These are phyloP conservation scores for Podospora pseudocomata DNA, from an alignment of 495 filamentous ascomycete species.

Conservation along the genomic window DNA sequence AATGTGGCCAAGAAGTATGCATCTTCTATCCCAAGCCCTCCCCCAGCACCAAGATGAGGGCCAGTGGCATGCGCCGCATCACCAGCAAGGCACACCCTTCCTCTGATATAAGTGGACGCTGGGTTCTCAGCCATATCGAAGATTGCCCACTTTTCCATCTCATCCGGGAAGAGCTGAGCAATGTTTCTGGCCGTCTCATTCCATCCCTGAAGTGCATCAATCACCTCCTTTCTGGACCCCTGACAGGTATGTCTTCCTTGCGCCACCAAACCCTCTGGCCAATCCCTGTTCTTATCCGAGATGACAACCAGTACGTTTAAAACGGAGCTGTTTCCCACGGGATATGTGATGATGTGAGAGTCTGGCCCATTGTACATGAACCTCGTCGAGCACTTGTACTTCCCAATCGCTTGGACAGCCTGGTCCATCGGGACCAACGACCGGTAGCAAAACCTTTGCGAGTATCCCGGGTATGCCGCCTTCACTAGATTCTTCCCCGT, in stretches of 20 bases:
- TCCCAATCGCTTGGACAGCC: constrained; percentile 31
- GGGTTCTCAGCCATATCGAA: constrained; percentile 51
- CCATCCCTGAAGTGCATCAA: constrained; percentile 38
- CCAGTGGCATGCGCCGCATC: constrained; percentile 43
- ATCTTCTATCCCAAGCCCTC: constrained; percentile 55
- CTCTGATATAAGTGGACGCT: constrained; percentile 36
- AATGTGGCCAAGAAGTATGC: constrained; percentile 42
- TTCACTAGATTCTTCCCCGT: constrained; percentile 14
- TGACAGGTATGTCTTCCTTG: constrained; percentile 28
- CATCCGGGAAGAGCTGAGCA: constrained; percentile 40
- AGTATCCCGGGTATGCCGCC: constrained; percentile 34
- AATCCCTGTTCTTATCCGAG: constrained; percentile 31
- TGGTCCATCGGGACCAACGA: constrained; percentile 39
- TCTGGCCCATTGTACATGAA: constrained; percentile 44
- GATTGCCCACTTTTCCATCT: constrained; percentile 53
- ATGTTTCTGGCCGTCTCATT: constrained; percentile 36
- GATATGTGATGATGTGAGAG: constrained; percentile 41
- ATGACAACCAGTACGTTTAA: constrained; percentile 43
- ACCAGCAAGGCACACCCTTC: constrained; percentile 45
- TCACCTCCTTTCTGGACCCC: constrained; percentile 31
- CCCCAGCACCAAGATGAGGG: constrained; percentile 54
- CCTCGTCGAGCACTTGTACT: constrained; percentile 24
- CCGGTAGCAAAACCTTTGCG: constrained; percentile 43
- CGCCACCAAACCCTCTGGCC: constrained; percentile 27
- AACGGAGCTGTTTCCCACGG: constrained; percentile 34